These are phyloP conservation scores for Apiospora kogelbergensis DNA, from an alignment of 2,329 filamentous ascomycete genomes.

Conservation along the genomic window DNA sequence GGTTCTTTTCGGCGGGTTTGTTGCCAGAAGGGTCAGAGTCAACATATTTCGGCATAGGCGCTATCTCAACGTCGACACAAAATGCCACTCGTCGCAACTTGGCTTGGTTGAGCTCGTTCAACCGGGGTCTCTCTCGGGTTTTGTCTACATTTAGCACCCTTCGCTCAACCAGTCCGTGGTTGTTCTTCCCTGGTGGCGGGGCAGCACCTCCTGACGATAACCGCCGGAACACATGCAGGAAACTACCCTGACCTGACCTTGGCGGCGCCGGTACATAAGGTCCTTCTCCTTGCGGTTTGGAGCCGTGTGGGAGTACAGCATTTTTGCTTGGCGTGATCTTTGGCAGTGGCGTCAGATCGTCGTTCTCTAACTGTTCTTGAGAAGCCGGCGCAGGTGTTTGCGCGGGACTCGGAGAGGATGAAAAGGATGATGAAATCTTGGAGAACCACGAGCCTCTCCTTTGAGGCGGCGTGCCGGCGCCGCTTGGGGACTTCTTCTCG, in stretches of 20 bases:
- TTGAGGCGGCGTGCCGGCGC: conserved; percentile 39
- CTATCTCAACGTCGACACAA: conserved; percentile 96
- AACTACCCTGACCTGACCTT: conserved; percentile 65
- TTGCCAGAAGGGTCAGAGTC: conserved; percentile 59
- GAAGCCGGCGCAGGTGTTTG: not conserved
- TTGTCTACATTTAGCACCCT: conserved; percentile 82
- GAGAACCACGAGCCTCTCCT: conserved; percentile 88
- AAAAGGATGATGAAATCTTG: conserved; percentile 91
- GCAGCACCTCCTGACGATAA: conserved; percentile 64
- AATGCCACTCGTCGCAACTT: conserved; percentile 90
- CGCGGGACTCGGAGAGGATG: conserved; percentile 49
- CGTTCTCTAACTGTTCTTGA: conserved; percentile 16
- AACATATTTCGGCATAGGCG: conserved; percentile 76
- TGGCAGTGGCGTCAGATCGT: conserved; percentile 45
- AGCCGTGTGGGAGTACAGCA: conserved; percentile 58
- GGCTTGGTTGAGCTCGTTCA: conserved; percentile 75
- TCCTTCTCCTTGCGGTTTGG: conserved; percentile 57
- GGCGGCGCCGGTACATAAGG: conserved; percentile 77
- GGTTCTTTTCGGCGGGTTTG: conserved; percentile 50
- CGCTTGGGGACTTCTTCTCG: conserved; percentile 28
- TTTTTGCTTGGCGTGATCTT: conserved; percentile 54
- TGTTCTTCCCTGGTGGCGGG: conserved; percentile 48
- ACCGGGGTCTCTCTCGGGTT: conserved; percentile 73
- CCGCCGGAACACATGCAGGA: conserved; percentile 79
- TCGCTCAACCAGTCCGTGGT: conserved; percentile 75